phyloP scores from a whole-genome alignment of 2,329 filamentous ascomycete genomes.

The Fusarium veterinarium region DNA sequence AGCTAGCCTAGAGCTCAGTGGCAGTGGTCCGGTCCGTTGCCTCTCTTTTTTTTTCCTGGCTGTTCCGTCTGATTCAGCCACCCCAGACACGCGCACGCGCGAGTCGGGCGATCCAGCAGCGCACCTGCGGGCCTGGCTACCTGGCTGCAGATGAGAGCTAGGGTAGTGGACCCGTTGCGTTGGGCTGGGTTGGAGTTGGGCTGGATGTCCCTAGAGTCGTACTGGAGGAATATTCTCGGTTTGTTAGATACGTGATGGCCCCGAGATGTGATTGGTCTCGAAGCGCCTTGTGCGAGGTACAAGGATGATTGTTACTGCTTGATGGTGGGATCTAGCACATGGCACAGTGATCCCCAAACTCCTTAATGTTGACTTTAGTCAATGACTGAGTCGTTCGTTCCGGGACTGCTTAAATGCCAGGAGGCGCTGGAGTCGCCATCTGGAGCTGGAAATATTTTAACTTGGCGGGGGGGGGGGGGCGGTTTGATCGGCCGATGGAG shows the following conservation, averaged over 20 bases:
- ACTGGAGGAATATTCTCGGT: constrained; percentile 2
- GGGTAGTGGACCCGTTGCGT: constrained; percentile 34
- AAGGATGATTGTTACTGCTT: neutral
- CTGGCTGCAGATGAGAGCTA: constrained; percentile 25
- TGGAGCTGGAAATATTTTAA: constrained; percentile 30
- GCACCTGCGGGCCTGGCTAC: constrained; percentile 25
- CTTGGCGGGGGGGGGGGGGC: constrained; percentile 30
- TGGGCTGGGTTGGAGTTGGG: constrained; percentile 29
- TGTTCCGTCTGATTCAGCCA: constrained; percentile 43
- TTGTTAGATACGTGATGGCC: constrained; percentile 15
- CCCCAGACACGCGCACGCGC: constrained; percentile 33
- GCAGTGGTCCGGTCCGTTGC: constrained; percentile 26
- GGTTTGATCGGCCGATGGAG: constrained; percentile 44
- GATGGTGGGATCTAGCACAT: constrained; percentile 5
- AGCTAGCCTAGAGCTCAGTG: constrained; percentile 28
- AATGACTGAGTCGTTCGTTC: constrained; percentile 20
- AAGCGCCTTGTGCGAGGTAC: constrained; percentile 1
- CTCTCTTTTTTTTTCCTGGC: constrained; percentile 15
- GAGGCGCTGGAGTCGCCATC: constrained; percentile 28
- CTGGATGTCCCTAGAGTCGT: constrained; percentile 16
- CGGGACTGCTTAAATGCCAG: neutral
- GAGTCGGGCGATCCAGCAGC: constrained; percentile 37
- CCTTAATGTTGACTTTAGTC: neutral
- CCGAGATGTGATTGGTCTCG: constrained; percentile 23
- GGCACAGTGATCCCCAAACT: constrained; percentile 4